Base-by-base conservation (phyloP, 140 eudicot genomes). In the Oenanthe javanica region DNA sequence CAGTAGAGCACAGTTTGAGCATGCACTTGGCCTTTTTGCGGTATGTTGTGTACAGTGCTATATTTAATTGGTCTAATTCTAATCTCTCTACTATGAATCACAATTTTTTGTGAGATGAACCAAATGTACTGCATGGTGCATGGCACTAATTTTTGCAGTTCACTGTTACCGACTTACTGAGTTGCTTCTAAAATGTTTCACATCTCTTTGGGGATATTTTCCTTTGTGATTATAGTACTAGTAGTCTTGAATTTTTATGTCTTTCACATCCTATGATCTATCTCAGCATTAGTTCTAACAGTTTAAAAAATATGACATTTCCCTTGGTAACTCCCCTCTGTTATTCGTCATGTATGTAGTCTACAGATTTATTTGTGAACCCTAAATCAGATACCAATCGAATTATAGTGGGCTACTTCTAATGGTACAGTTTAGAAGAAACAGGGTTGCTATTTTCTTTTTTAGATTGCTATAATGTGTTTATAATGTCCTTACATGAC, bases 1-100 rank as follows among this genome's bases (percentile, higher is more conserved):
- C 77, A 86, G 88, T 67, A 93, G 89, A 89, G 98, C 98, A 21
- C 98, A 91, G 83, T 87, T 88, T 21, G 97, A 93, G 82, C 92
- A 90, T 82, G 98, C 97, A 66, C 88, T 88, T 52, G 49, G 87
- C 74, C 91, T 93, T 14, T 93, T 93, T 80, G 86, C 96, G 19
- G 98, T 91, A 91, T 23, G 90, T 52, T 21, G 19, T 43, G 59
- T 21, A 69, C 23, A 31, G 49, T 16, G 50, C 51, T 63, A 70
- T 11, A 23, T 23, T 16, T 1, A 25, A 69, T 16, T 64, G 9
- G 15, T 14, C 47, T 46, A 25, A 9, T 31, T 45, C 14, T 25
- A 21, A 43, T 21, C 21, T 54, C 6, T 11, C 15, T 74, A 23
- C 15, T 25, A 42, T 46, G 9, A 45, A 31, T 23, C 70, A n/a